These are phyloP conservation scores for Adiantum capillusveneris DNA, from an alignment of 75 land plant species.

Conservation along the genomic window DNA sequence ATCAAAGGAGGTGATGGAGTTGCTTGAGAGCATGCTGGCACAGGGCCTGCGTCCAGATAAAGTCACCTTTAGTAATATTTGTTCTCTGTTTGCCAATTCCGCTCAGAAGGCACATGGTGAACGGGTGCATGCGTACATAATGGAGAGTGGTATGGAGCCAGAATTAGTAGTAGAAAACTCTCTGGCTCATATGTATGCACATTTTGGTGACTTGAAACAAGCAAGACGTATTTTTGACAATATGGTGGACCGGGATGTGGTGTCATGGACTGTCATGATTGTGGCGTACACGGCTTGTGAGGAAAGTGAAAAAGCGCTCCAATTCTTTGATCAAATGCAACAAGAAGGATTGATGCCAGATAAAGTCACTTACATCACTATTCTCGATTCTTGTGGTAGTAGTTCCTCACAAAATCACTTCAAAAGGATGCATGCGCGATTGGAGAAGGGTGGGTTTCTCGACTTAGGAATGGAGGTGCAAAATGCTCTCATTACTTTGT, in stretches of 20 bases:
- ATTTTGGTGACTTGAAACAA: slow-evolving; percentile 6
- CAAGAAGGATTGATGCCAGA: slow-evolving; percentile 1
- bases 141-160: slow-evolving; percentile 16
- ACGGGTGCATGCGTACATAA: slow-evolving; percentile 19
- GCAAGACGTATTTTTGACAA: slow-evolving; percentile 16
- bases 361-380: slow-evolving; percentile 1
- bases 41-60: slow-evolving; percentile 22
- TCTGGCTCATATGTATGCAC: slow-evolving; percentile 26
- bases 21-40: slow-evolving; percentile 14
- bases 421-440: neutral
- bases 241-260: slow-evolving; percentile 12
- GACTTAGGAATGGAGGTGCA: neutral
- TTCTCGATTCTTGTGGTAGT: neutral
- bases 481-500: slow-evolving; percentile 3
- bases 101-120: slow-evolving; percentile 3
- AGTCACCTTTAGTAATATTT: slow-evolving; percentile 14
- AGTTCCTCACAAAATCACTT: neutral
- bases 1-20: slow-evolving; percentile 3
- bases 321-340: slow-evolving; percentile 1
- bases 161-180: slow-evolving; percentile 13
- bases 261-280: slow-evolving; percentile 11
- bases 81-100: slow-evolving; percentile 3
- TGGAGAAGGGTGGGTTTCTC: neutral
- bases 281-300: neutral
- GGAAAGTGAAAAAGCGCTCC: neutral